Evolutionary conservation across 2,329 filamentous ascomycete species (phyloP), one percentile per base, ranked within the genome.

Genomic region (Alternaria dauci): DNA sequence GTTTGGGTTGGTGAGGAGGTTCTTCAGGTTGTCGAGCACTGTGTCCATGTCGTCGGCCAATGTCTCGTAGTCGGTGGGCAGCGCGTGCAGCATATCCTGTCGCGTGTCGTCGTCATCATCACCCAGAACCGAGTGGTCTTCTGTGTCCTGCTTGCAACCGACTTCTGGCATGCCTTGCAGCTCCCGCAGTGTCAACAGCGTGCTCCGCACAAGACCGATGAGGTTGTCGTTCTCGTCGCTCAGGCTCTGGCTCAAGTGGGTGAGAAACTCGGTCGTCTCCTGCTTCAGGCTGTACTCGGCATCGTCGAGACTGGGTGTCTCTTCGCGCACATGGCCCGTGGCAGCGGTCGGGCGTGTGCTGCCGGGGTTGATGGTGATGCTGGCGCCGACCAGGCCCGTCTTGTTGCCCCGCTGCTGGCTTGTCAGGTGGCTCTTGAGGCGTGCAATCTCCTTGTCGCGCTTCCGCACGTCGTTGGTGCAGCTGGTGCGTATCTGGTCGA

Each of bases 151-250:
- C 44, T 65, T 59, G 61, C 61, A 70, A 41, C 66, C 70, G n/a
- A 71, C 71, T 11, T 79, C 75, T 4, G 81, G 75, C 58, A 88
- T 73, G 1, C 86, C 87, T 59, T 88, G 86, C 34, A 89, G 70
- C 51, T 90, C 86, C 65, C 88, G 88, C 59, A 98, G 80, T 0
- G 88, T 91, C 2, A 86, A 82, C 58, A 94, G 86, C 0, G 93
- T 92, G 52, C 86, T 87, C 53, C 88, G 84, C 52, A 96, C 85
- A 30, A 97, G 83, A 1, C 82, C 83, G 38, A 96, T 87, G 12
- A 98, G 80, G 5, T 87, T 86, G 73, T 97, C 94, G 71, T 99
- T 99, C 78, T 99, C 95, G 67, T 96, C 92, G 72, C 93, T 95
- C 59, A 98, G 81, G 39, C 88, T 88, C 75, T 91, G 91, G 30